A percentile compares a stretch with the other conserved stretches of the same genome.
These are phyloP conservation scores for Penicillium sp. DNA, from an alignment of 2,329 filamentous ascomycete species.

Conservation along the genomic window DNA sequence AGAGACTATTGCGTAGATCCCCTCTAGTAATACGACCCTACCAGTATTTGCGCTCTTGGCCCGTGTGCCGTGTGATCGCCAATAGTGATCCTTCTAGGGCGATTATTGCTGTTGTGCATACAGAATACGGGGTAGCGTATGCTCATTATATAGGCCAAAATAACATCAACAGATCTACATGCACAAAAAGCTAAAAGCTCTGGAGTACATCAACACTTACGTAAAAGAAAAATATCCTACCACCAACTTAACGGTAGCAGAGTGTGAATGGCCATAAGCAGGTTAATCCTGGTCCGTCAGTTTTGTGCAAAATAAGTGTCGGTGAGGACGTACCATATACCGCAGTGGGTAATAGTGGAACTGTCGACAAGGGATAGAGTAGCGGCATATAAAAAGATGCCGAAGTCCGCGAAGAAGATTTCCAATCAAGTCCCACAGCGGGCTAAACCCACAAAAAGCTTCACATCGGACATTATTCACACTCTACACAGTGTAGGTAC, in stretches of 20 bases:
- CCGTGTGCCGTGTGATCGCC: neutral
- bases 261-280: neutral
- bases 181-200: neutral
- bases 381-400: neutral
- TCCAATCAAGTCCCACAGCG: neutral
- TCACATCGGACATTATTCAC: neutral
- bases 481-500: neutral
- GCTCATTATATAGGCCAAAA: too few relatives aligned
- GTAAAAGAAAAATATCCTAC: too few relatives aligned
- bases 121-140: neutral
- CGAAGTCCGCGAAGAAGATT: neutral
- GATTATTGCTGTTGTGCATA: neutral
- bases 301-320: neutral
- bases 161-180: neutral
- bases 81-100: neutral
- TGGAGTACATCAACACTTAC: too few relatives aligned
- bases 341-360: neutral
- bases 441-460: neutral
- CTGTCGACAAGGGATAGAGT: neutral
- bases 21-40: neutral
- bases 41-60: neutral
- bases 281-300: neutral
- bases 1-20: conserved; percentile 1
- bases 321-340: neutral
- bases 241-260: neutral